phyloP scores from a whole-genome alignment of 768 basidiomycete species.

The Suillus sp. region DNA sequence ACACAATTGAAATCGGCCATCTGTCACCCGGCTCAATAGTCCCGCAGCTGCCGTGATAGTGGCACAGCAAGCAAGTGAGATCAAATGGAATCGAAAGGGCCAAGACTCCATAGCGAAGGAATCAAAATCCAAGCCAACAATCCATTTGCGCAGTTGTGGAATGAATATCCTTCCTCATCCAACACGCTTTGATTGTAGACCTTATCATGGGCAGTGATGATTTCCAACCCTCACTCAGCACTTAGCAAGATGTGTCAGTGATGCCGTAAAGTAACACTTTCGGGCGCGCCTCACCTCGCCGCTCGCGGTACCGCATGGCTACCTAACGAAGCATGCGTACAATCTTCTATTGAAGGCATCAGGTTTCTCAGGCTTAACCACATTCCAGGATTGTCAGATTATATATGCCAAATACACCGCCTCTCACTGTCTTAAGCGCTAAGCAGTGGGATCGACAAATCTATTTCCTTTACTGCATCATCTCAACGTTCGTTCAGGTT shows the following conservation, averaged over 20 bases:
- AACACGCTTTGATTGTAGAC: slow-evolving; percentile 22
- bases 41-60: slow-evolving; percentile 21
- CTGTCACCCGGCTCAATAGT: slow-evolving; percentile 20
- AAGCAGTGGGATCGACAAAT: slow-evolving; percentile 5
- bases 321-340: slow-evolving; percentile 13
- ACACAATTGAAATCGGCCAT: slow-evolving; percentile 20
- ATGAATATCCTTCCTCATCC: slow-evolving; percentile 10
- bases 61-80: slow-evolving; percentile 29
- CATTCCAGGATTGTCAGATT: slow-evolving; percentile 6
- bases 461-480: not conserved
- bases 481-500: not conserved
- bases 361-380: slow-evolving; percentile 6
- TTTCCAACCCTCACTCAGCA: slow-evolving; percentile 5
- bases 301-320: too few species aligned
- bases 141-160: slow-evolving; percentile 20
- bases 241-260: not conserved
- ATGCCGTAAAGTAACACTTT: not conserved
- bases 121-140: slow-evolving; percentile 6
- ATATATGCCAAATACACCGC: not conserved
- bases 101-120: slow-evolving; percentile 14
- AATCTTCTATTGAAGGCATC: not conserved
- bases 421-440: slow-evolving; percentile 11
- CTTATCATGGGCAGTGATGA: slow-evolving; percentile 21
- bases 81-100: slow-evolving; percentile 30
- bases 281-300: too few species aligned